A percentile compares a stretch with the other conserved stretches of the same genome.
Conservation (phyloP, 2,329 filamentous ascomycete species). For the Xylaria sp. region DNA sequence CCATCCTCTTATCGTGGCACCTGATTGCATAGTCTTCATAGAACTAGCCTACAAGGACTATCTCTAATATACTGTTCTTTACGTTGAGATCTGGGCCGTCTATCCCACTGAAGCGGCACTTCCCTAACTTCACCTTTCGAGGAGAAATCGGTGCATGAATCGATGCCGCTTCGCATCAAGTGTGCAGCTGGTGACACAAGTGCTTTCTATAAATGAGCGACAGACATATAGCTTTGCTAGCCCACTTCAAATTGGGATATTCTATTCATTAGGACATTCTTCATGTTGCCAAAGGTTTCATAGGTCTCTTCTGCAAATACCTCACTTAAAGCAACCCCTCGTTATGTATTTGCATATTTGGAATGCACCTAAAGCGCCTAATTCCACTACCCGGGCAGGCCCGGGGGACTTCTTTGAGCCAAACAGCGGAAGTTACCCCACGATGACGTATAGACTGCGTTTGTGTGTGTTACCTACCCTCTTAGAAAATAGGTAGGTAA, state of each 20-base stretch:
- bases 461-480: constrained; percentile 4
- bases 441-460: constrained; percentile 32
- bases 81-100: no score
- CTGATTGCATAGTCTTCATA: neutral
- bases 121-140: no score
- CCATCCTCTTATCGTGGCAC: neutral
- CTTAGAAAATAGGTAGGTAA: neutral
- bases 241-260: no score
- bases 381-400: neutral
- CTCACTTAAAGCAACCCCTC: constrained; percentile 1
- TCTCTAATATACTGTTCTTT: neutral
- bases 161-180: no score
- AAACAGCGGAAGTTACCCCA: neutral
- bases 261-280: no score
- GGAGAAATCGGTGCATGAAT: neutral
- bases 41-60: neutral
- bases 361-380: neutral
- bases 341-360: neutral
- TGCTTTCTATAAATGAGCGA: no score
- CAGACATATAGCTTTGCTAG: no score
- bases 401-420: neutral
- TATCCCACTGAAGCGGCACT: no score
- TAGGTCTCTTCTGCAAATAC: neutral
- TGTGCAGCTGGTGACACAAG: no score
- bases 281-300: no score